Conservation (phyloP, 176 grass and related monocot genomes). For the Canna indica region DNA sequence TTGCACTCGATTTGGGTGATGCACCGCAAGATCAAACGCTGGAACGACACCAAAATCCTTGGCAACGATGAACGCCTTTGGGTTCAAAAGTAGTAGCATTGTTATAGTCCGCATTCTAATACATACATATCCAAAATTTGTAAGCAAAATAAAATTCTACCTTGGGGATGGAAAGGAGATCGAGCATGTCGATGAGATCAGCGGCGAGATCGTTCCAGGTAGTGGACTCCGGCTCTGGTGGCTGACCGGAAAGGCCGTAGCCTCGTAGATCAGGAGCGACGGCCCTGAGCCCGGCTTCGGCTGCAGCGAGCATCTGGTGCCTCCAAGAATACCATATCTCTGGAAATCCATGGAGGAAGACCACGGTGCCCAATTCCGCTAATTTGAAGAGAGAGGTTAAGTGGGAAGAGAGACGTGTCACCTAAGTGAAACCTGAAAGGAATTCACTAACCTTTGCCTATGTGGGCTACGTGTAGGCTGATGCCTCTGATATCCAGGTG, state of each 20-base stretch:
- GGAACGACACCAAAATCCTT: slow-evolving; percentile 29
- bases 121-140: not conserved
- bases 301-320: slow-evolving; percentile 52
- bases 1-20: slow-evolving; percentile 15
- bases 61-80: slow-evolving; percentile 17
- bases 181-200: slow-evolving; percentile 31
- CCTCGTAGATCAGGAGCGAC: slow-evolving; percentile 48
- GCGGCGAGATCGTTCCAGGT: slow-evolving; percentile 36
- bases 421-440: too few relatives aligned
- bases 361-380: slow-evolving; percentile 14
- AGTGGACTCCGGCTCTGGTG: slow-evolving; percentile 27
- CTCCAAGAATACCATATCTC: slow-evolving; percentile 72
- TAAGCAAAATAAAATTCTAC: not conserved
- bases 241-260: slow-evolving; percentile 49
- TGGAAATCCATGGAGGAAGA: slow-evolving; percentile 34
- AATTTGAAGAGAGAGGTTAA: too few relatives aligned
- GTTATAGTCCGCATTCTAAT: not conserved
- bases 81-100: not conserved
- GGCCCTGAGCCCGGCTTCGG: slow-evolving; percentile 45
- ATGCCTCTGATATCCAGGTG: slow-evolving; percentile 24
- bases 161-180: slow-evolving; percentile 11
- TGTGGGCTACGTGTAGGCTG: slow-evolving; percentile 32
- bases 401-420: not conserved
- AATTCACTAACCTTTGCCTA: slow-evolving; percentile 28
- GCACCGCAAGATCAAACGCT: slow-evolving; percentile 26